Base-by-base conservation (phyloP, 2,329 filamentous ascomycete species). In the Epichloe sp. region DNA sequence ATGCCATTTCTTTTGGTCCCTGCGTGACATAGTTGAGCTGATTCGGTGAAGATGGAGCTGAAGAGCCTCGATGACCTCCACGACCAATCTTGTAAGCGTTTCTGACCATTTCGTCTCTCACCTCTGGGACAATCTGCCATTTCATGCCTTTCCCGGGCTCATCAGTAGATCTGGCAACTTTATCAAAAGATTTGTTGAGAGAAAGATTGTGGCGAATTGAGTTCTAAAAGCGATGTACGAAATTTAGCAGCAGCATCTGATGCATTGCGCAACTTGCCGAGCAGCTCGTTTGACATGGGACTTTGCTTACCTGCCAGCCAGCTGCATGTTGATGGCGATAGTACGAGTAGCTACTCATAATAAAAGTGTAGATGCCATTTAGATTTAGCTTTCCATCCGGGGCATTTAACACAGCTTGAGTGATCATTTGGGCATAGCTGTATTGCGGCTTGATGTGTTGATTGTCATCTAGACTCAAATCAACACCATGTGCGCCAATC, bases 121-220 rank as follows among this genome's bases (percentile, higher is more conserved):
- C 79, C 56, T 94, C 87, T 1, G 86, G 78, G 4, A 88, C 82
- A 62, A 98, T 90, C 67, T 91, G 88, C 93, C 93, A 98, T 65
- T 97, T 97, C 89, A 96, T 97, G 31, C 93, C 93, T 66, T 98
- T 98, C 12, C 93, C 93, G 21, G 93, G 93, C 65, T 98, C 93
- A 59, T 97, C 88, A 0, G 89, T 95, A 15, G 87, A 84, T 45
- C 93, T 83, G 3, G 93, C 86, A 8, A 95, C 86, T 67, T 98
- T 98, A 59, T 89, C 83, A 62, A 98, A 98, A 0, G 85, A 82
- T 65, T 96, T 95, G 67, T 95, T 97, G 42, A 98, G 71, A 1
- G 93, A 97, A 14, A 98, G 69, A 60, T 98, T 98, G 65, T 98
- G 93, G 12, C 93, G 84, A 58, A 98, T 98, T 0, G 89, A 96